Conservation (phyloP, 2,329 filamentous ascomycete species). For the Epicoccum nigrum region DNA sequence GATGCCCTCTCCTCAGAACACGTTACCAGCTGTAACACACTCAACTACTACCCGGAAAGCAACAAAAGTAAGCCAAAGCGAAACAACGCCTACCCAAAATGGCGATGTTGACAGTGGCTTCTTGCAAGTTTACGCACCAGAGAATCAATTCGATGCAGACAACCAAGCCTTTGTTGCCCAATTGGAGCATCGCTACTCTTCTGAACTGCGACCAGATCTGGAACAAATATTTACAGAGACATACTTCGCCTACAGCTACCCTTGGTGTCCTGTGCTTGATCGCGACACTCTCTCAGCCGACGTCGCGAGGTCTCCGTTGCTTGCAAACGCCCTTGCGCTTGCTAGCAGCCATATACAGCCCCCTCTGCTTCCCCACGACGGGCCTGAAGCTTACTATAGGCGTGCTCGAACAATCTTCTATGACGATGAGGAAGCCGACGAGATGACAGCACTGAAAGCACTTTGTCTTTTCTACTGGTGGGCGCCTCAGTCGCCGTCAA, state of each 20-base stretch:
- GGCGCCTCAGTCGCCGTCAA: constrained; percentile 26
- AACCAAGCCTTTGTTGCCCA: constrained; percentile 30
- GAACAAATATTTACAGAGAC: constrained; percentile 30
- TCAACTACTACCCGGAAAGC: background rate
- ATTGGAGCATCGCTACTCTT: constrained; percentile 24
- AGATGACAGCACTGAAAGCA: constrained; percentile 24
- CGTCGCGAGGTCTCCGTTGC: constrained; percentile 25
- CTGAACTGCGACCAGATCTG: constrained; percentile 23
- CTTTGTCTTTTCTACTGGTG: constrained; percentile 33
- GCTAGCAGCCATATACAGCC: constrained; percentile 30
- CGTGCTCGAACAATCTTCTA: constrained; percentile 28
- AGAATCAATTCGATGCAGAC: constrained; percentile 28
- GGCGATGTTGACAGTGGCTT: constrained; percentile 28
- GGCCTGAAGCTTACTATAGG: constrained; percentile 28
- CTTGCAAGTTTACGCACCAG: constrained; percentile 24
- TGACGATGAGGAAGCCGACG: constrained; percentile 29
- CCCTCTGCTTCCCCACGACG: constrained; percentile 27
- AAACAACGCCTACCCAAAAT: constrained; percentile 24
- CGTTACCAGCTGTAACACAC: constrained; percentile 4
- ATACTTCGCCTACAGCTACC: constrained; percentile 29
- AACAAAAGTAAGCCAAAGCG: constrained; percentile 14
- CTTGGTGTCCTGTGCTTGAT: constrained; percentile 32
- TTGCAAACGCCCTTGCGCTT: constrained; percentile 28
- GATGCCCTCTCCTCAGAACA: constrained; percentile 14
- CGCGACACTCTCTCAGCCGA: constrained; percentile 20